A percentile compares a stretch with the other conserved stretches of the same genome.
Conservation (phyloP, 805 yeast genomes). For the Blastobotrys peoriensis region DNA sequence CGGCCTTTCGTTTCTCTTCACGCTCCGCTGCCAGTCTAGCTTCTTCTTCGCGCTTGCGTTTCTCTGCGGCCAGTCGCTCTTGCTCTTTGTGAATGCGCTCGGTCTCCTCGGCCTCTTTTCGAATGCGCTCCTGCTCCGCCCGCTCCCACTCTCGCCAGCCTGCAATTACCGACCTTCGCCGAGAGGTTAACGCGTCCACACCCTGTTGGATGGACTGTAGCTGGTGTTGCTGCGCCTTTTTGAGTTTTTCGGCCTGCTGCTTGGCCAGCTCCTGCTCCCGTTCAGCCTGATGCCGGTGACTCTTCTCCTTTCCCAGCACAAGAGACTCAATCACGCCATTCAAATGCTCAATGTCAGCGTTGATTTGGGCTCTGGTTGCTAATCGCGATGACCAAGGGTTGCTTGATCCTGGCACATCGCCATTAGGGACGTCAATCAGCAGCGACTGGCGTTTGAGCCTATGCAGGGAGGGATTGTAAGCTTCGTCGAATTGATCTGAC, state of each 20-base stretch:
- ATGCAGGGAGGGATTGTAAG: background rate
- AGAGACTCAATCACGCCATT: background rate
- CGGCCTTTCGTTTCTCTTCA: slow-evolving; percentile 13
- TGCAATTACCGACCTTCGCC: slow-evolving; percentile 3
- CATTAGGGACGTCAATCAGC: background rate
- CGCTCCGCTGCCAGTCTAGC: slow-evolving; percentile 13
- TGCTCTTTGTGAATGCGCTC: slow-evolving; percentile 21
- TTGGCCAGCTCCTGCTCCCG: slow-evolving; percentile 2
- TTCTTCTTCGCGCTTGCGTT: slow-evolving; percentile 8
- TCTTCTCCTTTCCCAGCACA: no score
- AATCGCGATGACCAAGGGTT: slow-evolving; percentile 2
- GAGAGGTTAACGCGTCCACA: background rate
- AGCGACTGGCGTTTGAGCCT: background rate
- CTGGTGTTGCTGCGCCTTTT: background rate
- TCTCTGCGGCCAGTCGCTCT: slow-evolving; percentile 15
- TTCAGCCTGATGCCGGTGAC: background rate
- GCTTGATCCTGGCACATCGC: background rate
- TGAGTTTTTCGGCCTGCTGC: background rate
- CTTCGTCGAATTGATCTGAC: background rate
- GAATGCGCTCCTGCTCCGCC: slow-evolving; percentile 6
- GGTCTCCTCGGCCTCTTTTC: slow-evolving; percentile 30
- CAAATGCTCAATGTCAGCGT: slow-evolving; percentile 1
- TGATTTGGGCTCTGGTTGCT: slow-evolving; percentile 26
- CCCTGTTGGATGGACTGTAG: background rate
- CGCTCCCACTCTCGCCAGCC: slow-evolving; percentile 2